Conservation (phyloP, 2,329 filamentous ascomycete genomes). For the Calonectria crousiana region DNA sequence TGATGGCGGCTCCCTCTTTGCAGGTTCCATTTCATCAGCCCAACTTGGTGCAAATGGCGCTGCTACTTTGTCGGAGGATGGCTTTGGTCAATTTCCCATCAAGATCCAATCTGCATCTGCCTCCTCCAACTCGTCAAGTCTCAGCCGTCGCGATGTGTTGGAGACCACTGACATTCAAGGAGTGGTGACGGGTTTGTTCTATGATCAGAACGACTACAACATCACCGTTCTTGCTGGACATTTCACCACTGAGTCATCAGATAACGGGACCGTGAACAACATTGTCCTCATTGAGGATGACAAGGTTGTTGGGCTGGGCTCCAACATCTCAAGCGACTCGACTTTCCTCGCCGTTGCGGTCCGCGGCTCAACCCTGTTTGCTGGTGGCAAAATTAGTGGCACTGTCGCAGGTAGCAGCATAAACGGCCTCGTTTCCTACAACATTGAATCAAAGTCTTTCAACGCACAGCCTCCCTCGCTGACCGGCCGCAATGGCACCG, state of each 20-base stretch:
- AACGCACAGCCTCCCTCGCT: slow-evolving; percentile 81
- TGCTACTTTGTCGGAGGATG: slow-evolving; percentile 70
- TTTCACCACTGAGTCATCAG: slow-evolving; percentile 77
- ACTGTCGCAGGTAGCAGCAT: slow-evolving; percentile 72
- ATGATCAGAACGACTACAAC: slow-evolving; percentile 77
- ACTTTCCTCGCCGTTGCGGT: slow-evolving; percentile 80
- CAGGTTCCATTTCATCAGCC: slow-evolving; percentile 84
- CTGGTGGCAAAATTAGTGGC: slow-evolving; percentile 84
- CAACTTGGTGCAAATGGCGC: slow-evolving; percentile 80
- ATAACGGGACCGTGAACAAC: slow-evolving; percentile 82
- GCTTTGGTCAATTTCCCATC: slow-evolving; percentile 69
- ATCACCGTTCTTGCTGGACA: slow-evolving; percentile 90
- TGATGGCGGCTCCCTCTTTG: slow-evolving; percentile 76
- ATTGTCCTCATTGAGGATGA: slow-evolving; percentile 84
- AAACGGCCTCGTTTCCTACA: slow-evolving; percentile 83
- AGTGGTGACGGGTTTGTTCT: slow-evolving; percentile 84
- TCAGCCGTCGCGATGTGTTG: slow-evolving; percentile 61
- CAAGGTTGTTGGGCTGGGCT: slow-evolving; percentile 78
- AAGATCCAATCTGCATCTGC: slow-evolving; percentile 57
- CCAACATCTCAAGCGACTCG: slow-evolving; percentile 76
- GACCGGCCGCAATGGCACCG: slow-evolving; percentile 75
- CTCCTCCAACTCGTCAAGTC: slow-evolving; percentile 50
- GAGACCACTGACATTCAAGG: slow-evolving; percentile 66
- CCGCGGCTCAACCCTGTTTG: slow-evolving; percentile 77
- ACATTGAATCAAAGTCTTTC: slow-evolving; percentile 75